Percentiles rank a stretch among this genome's conserved stretches.
Conservation (phyloP, 192 early-diverging fungal species). For the Rhizophagus clarus region DNA sequence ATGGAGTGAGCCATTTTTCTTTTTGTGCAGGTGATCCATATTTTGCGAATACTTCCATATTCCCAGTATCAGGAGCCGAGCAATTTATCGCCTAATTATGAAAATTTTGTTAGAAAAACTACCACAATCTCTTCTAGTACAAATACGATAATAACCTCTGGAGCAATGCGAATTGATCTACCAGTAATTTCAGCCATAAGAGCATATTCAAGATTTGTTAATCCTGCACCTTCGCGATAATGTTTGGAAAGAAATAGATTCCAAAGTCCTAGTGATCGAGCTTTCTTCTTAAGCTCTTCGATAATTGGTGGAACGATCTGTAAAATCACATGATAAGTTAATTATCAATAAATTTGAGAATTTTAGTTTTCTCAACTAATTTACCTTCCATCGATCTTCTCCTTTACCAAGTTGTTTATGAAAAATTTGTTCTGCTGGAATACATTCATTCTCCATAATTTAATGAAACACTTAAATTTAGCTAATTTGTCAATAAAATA, state of each 20-base stretch:
- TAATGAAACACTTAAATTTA: background rate
- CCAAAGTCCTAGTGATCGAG: conserved; percentile 89
- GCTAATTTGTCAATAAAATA: background rate
- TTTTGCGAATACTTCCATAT: conserved; percentile 99
- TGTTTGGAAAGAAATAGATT: conserved; percentile 88
- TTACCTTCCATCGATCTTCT: conserved; percentile 83
- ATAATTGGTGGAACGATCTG: conserved; percentile 81
- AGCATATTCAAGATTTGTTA: conserved; percentile 95
- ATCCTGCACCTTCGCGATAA: conserved; percentile 81
- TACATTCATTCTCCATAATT: conserved; percentile 77
- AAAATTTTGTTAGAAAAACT: background rate
- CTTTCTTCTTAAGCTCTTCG: conserved; percentile 88
- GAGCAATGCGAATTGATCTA: conserved; percentile 74
- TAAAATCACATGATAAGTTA: conserved; percentile 1
- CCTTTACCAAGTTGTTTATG: conserved; percentile 71
- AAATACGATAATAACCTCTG: conserved; percentile 58
- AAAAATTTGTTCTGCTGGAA: conserved; percentile 86
- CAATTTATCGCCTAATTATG: conserved; percentile 78
- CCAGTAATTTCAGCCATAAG: conserved; percentile 91
- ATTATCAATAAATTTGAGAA: background rate
- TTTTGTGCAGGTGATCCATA: conserved; percentile 90
- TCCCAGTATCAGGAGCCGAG: conserved; percentile 95
- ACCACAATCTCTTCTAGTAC: background rate
- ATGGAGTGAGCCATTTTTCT: conserved; percentile 72
- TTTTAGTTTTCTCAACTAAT: background rate